Percentiles rank a stretch among this genome's conserved stretches.
Evolutionary conservation across 768 basidiomycete genomes (phyloP).

Genomic region (Kwoniella sp.): DNA sequence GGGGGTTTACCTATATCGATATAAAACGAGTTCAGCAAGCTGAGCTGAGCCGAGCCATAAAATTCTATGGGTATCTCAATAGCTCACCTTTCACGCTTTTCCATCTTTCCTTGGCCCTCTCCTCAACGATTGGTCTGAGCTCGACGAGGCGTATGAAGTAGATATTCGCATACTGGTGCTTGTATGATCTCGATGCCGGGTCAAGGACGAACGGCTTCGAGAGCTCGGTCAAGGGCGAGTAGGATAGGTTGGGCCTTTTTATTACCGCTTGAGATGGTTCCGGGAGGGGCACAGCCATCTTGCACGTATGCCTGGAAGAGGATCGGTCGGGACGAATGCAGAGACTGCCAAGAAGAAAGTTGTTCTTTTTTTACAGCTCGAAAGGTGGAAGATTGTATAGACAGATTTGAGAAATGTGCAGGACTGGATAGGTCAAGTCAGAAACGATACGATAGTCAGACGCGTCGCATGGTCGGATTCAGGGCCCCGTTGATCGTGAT

Average conservation of each 20-base stretch:
- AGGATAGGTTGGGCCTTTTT: slow-evolving; percentile 36
- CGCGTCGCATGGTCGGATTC: not conserved
- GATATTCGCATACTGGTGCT: slow-evolving; percentile 72
- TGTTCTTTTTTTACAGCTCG: not conserved
- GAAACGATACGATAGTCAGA: not conserved
- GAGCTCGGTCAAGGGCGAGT: slow-evolving; percentile 42
- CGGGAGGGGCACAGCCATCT: slow-evolving; percentile 26
- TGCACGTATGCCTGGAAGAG: not conserved
- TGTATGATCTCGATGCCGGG: slow-evolving; percentile 60
- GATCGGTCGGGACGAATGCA: not conserved
- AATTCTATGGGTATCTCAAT: not conserved
- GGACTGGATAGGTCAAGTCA: not conserved
- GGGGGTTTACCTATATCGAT: slow-evolving; percentile 28
- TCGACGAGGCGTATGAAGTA: slow-evolving; percentile 67
- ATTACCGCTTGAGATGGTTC: not conserved
- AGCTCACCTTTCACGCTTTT: slow-evolving; percentile 57
- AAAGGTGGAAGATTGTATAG: not conserved
- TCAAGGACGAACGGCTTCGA: slow-evolving; percentile 52
- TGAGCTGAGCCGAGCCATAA: not conserved
- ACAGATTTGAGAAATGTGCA: not conserved
- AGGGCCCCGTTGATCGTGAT: not conserved
- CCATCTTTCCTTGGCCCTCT: slow-evolving; percentile 64
- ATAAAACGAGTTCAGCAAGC: not conserved
- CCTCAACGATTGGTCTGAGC: slow-evolving; percentile 61
- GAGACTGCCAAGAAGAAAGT: not conserved